A percentile compares a stretch with the other conserved stretches of the same genome.
phyloP scores from a whole-genome alignment of 2,329 filamentous ascomycete species.

The Epichloe elymi region DNA sequence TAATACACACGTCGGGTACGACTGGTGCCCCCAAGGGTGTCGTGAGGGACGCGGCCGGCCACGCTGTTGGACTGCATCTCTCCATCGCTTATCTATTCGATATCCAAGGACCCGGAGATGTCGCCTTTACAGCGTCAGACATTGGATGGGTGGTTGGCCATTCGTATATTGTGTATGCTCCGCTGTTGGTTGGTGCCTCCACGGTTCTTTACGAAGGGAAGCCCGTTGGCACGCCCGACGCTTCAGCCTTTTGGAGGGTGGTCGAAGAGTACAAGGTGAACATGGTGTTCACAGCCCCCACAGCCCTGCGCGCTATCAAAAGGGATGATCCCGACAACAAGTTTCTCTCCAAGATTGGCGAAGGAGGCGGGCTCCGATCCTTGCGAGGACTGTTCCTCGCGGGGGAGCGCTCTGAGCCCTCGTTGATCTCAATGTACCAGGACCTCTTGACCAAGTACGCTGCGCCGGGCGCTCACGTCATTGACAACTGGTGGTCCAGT shows the following conservation, averaged over 20 bases:
- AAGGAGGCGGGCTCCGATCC: slow-evolving; percentile 55
- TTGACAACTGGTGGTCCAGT: slow-evolving; percentile 51
- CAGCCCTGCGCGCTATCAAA: slow-evolving; percentile 72
- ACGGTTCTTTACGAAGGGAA: slow-evolving; percentile 92
- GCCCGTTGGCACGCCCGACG: slow-evolving; percentile 76
- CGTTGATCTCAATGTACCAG: slow-evolving; percentile 72
- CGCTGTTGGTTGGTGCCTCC: slow-evolving; percentile 70
- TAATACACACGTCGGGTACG: slow-evolving; percentile 80
- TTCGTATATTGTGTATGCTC: slow-evolving; percentile 80
- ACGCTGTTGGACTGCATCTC: slow-evolving; percentile 72
- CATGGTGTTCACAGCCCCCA: slow-evolving; percentile 75
- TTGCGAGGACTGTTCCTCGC: slow-evolving; percentile 67
- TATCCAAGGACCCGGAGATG: slow-evolving; percentile 71
- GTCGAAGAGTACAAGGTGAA: slow-evolving; percentile 77
- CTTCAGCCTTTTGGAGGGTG: slow-evolving; percentile 78
- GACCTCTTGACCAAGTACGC: slow-evolving; percentile 54
- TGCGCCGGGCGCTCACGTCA: slow-evolving; percentile 41
- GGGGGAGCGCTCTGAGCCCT: slow-evolving; percentile 79
- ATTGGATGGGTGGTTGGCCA: slow-evolving; percentile 68
- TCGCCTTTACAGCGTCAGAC: slow-evolving; percentile 61
- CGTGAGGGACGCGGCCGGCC: slow-evolving; percentile 68
- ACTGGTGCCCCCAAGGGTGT: slow-evolving; percentile 78
- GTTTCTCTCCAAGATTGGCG: slow-evolving; percentile 48
- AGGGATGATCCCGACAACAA: slow-evolving; percentile 69
- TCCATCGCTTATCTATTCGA: slow-evolving; percentile 75